These are phyloP conservation scores for Balamuthia mandrillaris DNA, from an alignment of 208 protist species.

Conservation along the genomic window DNA sequence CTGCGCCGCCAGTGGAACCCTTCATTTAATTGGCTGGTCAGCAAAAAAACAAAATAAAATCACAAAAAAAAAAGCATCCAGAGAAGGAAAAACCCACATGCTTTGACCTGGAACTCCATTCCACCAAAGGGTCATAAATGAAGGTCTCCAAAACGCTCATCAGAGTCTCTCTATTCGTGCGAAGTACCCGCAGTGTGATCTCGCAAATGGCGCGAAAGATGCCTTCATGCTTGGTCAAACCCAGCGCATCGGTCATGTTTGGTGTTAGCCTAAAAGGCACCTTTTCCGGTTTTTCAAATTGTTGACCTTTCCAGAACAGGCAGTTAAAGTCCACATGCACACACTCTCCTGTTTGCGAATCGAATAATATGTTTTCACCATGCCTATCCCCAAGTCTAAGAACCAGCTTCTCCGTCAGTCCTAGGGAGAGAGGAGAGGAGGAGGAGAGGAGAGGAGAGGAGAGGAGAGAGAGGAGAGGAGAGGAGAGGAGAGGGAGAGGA, in stretches of 20 bases:
- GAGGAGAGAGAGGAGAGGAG: too few species aligned
- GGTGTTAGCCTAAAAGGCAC: conserved; percentile 75
- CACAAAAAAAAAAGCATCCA: background rate
- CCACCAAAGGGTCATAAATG: conserved; percentile 66
- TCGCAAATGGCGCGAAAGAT: conserved; percentile 56
- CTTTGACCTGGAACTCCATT: conserved; percentile 1
- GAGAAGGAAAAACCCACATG: background rate
- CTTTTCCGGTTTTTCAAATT: conserved; percentile 60
- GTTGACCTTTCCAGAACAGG: conserved; percentile 71
- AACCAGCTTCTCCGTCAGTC: too few species aligned
- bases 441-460: too few species aligned
- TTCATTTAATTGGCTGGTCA: background rate
- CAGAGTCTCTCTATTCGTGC: conserved; percentile 47
- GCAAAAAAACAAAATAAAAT: background rate
- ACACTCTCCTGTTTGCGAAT: conserved; percentile 64
- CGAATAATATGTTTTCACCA: conserved; percentile 81
- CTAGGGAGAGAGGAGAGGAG: too few species aligned
- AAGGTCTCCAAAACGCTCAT: conserved; percentile 65
- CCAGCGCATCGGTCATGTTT: conserved; percentile 74
- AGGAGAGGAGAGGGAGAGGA: too few species aligned
- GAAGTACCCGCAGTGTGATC: conserved; percentile 46
- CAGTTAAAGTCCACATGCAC: conserved; percentile 82
- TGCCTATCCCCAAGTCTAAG: conserved; percentile 78
- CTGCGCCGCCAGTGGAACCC: background rate
- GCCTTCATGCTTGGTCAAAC: conserved; percentile 61